These are phyloP conservation scores for Lathyrus aphaca DNA, from an alignment of 306 rosid species.

Conservation along the genomic window DNA sequence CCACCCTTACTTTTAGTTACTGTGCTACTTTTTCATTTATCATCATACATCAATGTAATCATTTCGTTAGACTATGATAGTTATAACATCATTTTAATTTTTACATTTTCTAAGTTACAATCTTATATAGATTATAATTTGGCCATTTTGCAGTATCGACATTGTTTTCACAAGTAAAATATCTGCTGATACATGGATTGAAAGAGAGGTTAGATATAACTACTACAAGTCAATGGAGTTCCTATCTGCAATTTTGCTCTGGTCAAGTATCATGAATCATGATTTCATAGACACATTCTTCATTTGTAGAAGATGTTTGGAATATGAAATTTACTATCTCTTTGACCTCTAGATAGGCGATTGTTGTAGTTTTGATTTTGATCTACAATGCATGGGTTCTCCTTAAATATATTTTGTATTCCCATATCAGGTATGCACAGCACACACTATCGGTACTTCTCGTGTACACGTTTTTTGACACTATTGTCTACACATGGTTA, in stretches of 20 bases:
- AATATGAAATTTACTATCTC: not conserved
- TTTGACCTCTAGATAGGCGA: not conserved
- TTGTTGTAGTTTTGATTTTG: constrained; percentile 11
- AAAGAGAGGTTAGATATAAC: constrained; percentile 75
- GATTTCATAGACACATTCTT: constrained; percentile 9
- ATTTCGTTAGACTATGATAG: constrained; percentile 16
- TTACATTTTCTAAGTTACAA: constrained; percentile 27
- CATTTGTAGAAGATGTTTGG: constrained; percentile 7
- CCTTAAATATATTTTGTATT: not conserved
- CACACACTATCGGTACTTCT: not conserved
- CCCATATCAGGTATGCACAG: not conserved
- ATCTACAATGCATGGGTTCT: not conserved
- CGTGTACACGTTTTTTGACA: not conserved
- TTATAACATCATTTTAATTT: not conserved
- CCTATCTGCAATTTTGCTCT: constrained; percentile 12
- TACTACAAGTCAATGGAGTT: constrained; percentile 27
- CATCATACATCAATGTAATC: constrained; percentile 5
- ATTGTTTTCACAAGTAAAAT: constrained; percentile 71
- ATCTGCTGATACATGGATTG: constrained; percentile 97
- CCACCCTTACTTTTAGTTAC: constrained; percentile 28
- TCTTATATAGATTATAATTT: constrained; percentile 24
- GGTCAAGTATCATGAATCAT: constrained; percentile 10
- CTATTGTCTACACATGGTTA: not conserved
- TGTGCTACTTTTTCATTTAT: constrained; percentile 18
- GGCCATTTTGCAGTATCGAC: constrained; percentile 72